Base-by-base conservation (phyloP, 1,284 basidiomycete species). In the Psilocybe mexicana region DNA sequence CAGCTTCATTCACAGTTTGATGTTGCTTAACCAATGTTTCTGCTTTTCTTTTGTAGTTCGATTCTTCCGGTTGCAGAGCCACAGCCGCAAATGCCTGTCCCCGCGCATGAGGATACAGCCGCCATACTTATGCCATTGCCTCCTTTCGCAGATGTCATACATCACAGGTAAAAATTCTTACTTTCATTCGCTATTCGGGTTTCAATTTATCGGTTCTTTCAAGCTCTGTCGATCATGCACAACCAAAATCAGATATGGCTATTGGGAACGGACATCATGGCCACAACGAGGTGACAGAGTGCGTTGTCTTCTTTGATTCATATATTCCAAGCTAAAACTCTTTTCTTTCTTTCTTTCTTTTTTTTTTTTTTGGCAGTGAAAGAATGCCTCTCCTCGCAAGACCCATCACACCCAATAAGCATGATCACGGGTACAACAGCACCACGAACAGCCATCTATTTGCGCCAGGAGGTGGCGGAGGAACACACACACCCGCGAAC, bases 61-160 rank as follows among this genome's bases (percentile, higher is more conserved):
- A 45, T 60, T 40, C 38, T 40, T 4, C 38, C 38, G n/a, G 38
- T 40, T n/a, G 44, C 63, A 24, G 62, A 58, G 23, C 54, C 49
- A 40, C 62, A 65, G 35, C 59, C 61, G 10, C 65, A 66, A 58
- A 54, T 50, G 26, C 59, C 67, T 2, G 36, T 54, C 3, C 54
- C 57, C 2, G 55, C 50, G 5, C 60, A 65, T 43, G 63, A 63
- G 30, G 62, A 66, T n/a, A 60, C 61, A 12, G 64, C 59, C 1
- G 35, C 59, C 0, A 61, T 75, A 33, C 43, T 65, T 25, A 69
- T 75, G 67, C 74, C 74, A 6, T 52, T 75, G 25, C 74, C 72
- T 18, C 59, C 69, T 18, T 66, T 72, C 48, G 62, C 63, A 30
- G 68, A 73, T 12, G 70, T 74, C 10, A 63, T 70, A 26, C 68